Percentiles rank a stretch among this genome's conserved stretches.
Conservation (phyloP, 495 filamentous ascomycete species). For the Neurospora sp. region DNA sequence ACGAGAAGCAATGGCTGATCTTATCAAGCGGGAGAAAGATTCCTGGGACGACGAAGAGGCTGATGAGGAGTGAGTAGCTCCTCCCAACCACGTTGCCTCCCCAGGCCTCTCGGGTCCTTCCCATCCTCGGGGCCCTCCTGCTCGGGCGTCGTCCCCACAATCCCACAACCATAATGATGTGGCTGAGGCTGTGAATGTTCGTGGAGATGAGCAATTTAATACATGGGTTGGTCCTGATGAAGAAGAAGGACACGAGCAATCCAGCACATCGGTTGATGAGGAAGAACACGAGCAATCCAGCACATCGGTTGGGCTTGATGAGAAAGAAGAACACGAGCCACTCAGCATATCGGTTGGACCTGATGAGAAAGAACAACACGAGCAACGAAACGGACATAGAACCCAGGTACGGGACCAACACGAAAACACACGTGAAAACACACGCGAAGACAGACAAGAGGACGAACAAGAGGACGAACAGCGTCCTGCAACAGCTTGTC, state of each 20-base stretch:
- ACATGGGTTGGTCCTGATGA: not conserved
- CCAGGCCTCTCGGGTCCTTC: not conserved
- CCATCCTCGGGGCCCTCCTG: not conserved
- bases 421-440: not conserved
- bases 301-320: not conserved
- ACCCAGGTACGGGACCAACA: not conserved
- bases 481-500: not conserved
- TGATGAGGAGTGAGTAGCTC: conserved; percentile 30
- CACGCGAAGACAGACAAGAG: not conserved
- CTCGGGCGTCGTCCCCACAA: not conserved
- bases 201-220: not conserved
- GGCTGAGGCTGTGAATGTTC: not conserved
- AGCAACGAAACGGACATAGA: not conserved
- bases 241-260: not conserved
- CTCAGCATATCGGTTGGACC: not conserved
- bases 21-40: conserved; percentile 61
- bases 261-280: not conserved
- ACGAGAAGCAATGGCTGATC: conserved; percentile 36
- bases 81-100: not conserved
- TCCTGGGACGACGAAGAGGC: conserved; percentile 66
- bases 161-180: not conserved
- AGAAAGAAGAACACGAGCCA: not conserved
- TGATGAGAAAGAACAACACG: not conserved
- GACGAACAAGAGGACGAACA: not conserved
- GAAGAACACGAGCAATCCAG: not conserved